These are phyloP conservation scores for Amauroascus niger DNA, from an alignment of 2,329 filamentous ascomycete species.

Conservation along the genomic window DNA sequence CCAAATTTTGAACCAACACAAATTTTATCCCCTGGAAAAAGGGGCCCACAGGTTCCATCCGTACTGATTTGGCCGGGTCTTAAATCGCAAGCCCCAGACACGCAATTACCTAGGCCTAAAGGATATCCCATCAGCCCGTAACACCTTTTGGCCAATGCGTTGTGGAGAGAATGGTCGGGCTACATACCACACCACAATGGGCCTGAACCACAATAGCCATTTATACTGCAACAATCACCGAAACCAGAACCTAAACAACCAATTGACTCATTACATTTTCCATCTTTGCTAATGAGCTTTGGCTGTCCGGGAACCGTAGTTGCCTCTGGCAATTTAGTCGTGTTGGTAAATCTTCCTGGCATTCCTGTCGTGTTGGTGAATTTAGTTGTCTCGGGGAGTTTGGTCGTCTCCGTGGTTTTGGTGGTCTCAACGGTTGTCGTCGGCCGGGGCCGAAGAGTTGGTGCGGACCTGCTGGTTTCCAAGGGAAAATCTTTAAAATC, in stretches of 20 bases:
- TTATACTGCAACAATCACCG: constrained; percentile 17
- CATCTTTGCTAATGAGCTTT: constrained; percentile 15
- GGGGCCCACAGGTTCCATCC: constrained; percentile 16
- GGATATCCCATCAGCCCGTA: neutral
- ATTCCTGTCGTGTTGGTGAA: neutral
- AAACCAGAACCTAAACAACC: constrained; percentile 15
- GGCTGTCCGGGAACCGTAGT: neutral
- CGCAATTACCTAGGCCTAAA: constrained; percentile 15
- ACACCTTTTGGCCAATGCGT: neutral
- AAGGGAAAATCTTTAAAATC: neutral
- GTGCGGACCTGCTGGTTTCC: neutral
- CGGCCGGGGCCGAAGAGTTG: neutral
- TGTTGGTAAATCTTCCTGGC: neutral
- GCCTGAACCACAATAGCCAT: constrained; percentile 16
- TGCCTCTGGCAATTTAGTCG: neutral
- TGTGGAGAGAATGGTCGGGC: neutral
- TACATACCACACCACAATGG: constrained; percentile 17
- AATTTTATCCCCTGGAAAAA: constrained; percentile 13
- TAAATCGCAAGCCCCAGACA: constrained; percentile 15
- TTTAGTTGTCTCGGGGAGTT: neutral
- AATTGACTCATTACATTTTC: constrained; percentile 12
- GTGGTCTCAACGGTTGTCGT: neutral
- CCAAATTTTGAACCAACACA: constrained; percentile 16
- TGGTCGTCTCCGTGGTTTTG: neutral
- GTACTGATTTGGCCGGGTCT: constrained; percentile 6